Percentiles rank a stretch among this genome's conserved stretches.
phyloP scores from a whole-genome alignment of 2,329 filamentous ascomycete species.

The Raffaelea arxii region DNA sequence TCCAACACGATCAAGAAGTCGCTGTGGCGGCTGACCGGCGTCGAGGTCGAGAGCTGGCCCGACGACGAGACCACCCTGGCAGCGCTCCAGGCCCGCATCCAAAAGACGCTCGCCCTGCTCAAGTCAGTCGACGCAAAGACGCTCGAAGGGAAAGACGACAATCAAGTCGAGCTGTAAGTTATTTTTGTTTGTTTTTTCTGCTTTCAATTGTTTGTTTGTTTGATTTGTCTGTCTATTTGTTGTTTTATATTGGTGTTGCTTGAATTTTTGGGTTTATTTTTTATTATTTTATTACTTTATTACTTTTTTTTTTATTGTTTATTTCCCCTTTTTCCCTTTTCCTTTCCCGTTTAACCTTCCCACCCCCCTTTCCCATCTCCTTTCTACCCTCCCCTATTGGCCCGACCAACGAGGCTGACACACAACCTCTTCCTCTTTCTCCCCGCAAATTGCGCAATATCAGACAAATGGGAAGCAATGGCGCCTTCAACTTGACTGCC shows the following conservation, averaged over 20 bases:
- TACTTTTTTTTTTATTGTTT: not conserved
- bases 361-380: too few relatives aligned
- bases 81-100: slow-evolving; percentile 19
- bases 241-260: too few relatives aligned
- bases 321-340: too few relatives aligned
- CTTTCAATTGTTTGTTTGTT: too few relatives aligned
- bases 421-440: too few relatives aligned
- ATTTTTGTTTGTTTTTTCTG: too few relatives aligned
- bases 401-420: too few relatives aligned
- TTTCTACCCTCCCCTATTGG: too few relatives aligned
- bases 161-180: slow-evolving; percentile 17
- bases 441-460: too few relatives aligned
- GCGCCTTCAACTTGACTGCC: slow-evolving; percentile 10
- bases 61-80: slow-evolving; percentile 23
- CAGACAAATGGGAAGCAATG: slow-evolving; percentile 10
- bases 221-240: too few relatives aligned
- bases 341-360: too few relatives aligned
- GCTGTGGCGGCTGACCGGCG: slow-evolving; percentile 18
- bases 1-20: slow-evolving; percentile 20
- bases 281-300: not conserved
- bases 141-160: slow-evolving; percentile 17
- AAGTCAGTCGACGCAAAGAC: slow-evolving; percentile 16
- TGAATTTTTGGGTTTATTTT: too few relatives aligned
- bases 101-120: slow-evolving; percentile 21
- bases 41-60: slow-evolving; percentile 13